Conservation (phyloP, 129 eudicot genomes). For the Centrapalus pauciflorus region DNA sequence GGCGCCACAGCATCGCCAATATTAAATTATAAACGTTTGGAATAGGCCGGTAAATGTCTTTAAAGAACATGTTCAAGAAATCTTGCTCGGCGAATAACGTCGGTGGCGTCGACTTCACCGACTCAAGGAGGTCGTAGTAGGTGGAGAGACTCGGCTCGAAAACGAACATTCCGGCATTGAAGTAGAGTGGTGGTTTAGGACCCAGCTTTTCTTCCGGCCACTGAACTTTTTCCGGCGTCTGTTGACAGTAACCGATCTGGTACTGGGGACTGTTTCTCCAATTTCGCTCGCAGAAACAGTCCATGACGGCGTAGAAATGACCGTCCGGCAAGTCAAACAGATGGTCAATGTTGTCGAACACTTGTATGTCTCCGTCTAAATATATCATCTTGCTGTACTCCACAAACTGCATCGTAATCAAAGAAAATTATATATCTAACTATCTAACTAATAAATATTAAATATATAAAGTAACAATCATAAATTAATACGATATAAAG, state of each 20-base stretch:
- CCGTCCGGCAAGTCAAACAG: slow-evolving; percentile 70
- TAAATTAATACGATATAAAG: no score
- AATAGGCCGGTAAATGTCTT: slow-evolving; percentile 49
- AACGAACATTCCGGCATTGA: slow-evolving; percentile 85
- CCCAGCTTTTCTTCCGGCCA: slow-evolving; percentile 63
- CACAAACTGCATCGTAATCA: slow-evolving; percentile 89
- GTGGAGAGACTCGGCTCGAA: slow-evolving; percentile 59
- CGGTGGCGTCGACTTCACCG: slow-evolving; percentile 48
- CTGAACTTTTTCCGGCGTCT: slow-evolving; percentile 45
- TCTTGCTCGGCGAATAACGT: slow-evolving; percentile 84
- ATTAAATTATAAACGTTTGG: slow-evolving; percentile 45
- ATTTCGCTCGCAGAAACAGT: slow-evolving; percentile 69
- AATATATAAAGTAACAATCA: no score
- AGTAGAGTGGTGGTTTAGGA: slow-evolving; percentile 55
- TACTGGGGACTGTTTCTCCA: slow-evolving; percentile 65
- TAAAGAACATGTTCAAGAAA: slow-evolving; percentile 51
- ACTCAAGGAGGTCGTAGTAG: slow-evolving; percentile 45
- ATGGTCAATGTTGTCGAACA: slow-evolving; percentile 78
- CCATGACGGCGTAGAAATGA: slow-evolving; percentile 67
- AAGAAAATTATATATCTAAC: no score
- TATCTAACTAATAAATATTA: no score
- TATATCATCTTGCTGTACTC: slow-evolving; percentile 88
- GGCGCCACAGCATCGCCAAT: slow-evolving; percentile 66
- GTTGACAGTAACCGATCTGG: slow-evolving; percentile 67
- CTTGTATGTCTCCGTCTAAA: slow-evolving; percentile 86